Conservation (phyloP, 73 alveolate species). For the Paramecium tetraurelia region DNA sequence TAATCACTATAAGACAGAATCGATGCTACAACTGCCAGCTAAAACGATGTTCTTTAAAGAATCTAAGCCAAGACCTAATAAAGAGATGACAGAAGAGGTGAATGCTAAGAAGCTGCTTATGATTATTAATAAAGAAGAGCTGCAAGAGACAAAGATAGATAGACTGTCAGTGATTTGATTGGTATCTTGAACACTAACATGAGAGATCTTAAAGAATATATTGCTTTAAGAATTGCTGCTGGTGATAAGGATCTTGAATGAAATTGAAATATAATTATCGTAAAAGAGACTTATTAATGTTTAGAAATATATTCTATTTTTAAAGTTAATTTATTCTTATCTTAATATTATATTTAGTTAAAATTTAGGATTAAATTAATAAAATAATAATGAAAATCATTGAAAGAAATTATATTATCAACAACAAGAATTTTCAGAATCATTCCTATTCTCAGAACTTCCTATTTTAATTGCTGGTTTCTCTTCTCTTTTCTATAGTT, state of each 20-base stretch:
- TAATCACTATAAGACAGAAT: conserved; percentile 14
- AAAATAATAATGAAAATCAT: not conserved
- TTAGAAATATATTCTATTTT: not conserved
- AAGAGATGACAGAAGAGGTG: conserved; percentile 63
- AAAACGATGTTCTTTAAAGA: conserved; percentile 31
- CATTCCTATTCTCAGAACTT: not conserved
- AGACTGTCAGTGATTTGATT: not conserved
- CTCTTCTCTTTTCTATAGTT: not conserved
- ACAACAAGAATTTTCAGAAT: not conserved
- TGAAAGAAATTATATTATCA: not conserved
- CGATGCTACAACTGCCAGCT: not conserved
- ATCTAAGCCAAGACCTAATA: conserved; percentile 43
- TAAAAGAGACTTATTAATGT: not conserved
- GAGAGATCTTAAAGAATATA: conserved; percentile 36
- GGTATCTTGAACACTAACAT: not conserved
- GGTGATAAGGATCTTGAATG: conserved; percentile 9
- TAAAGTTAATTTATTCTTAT: too few species aligned
- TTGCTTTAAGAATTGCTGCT: conserved; percentile 47
- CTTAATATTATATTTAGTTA: not conserved
- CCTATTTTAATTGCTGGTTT: not conserved
- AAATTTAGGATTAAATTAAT: too few species aligned
- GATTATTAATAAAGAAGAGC: conserved; percentile 56
- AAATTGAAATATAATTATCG: not conserved
- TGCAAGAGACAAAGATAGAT: conserved; percentile 27
- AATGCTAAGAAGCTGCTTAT: conserved; percentile 56